phyloP scores from a whole-genome alignment of 108 stramenopile genomes.

The Cyclotella baltica region DNA sequence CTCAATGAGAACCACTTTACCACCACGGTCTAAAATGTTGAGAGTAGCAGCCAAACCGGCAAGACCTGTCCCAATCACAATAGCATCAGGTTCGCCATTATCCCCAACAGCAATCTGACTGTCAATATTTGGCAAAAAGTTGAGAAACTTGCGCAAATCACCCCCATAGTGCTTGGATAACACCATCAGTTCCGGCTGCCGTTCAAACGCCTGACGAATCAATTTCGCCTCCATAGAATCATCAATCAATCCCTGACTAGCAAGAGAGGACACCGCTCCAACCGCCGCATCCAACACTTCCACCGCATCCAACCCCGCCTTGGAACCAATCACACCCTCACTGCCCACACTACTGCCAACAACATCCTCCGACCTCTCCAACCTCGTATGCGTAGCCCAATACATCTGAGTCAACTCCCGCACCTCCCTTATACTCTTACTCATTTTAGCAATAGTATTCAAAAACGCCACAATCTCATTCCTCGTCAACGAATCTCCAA shows the following conservation, averaged over 20 bases:
- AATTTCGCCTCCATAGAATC: conserved; percentile 71
- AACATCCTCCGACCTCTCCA: conserved; percentile 53
- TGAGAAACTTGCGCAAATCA: conserved; percentile 68
- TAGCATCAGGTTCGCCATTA: conserved; percentile 79
- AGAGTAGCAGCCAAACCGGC: conserved; percentile 89
- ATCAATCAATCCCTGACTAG: conserved; percentile 62
- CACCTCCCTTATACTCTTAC: conserved; percentile 78
- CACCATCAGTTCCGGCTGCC: conserved; percentile 76
- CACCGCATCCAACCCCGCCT: conserved; percentile 32
- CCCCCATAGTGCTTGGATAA: conserved; percentile 78
- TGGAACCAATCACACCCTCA: conserved; percentile 1
- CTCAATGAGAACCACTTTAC: conserved; percentile 84
- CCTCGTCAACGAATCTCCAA: conserved; percentile 58
- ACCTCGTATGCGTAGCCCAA: conserved; percentile 59
- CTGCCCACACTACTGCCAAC: background rate
- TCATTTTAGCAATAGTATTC: conserved; percentile 87
- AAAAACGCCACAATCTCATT: conserved; percentile 94
- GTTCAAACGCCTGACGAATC: conserved; percentile 67
- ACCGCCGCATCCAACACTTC: conserved; percentile 74
- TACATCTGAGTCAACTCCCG: conserved; percentile 81
- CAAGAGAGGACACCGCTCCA: conserved; percentile 69
- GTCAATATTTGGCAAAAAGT: conserved; percentile 60
- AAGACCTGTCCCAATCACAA: conserved; percentile 91
- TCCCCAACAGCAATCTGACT: conserved; percentile 22
- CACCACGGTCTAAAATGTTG: conserved; percentile 88